A percentile compares a stretch with the other conserved stretches of the same genome.
phyloP scores from a whole-genome alignment of 208 protist species.

The Histomonas meleagridis region DNA sequence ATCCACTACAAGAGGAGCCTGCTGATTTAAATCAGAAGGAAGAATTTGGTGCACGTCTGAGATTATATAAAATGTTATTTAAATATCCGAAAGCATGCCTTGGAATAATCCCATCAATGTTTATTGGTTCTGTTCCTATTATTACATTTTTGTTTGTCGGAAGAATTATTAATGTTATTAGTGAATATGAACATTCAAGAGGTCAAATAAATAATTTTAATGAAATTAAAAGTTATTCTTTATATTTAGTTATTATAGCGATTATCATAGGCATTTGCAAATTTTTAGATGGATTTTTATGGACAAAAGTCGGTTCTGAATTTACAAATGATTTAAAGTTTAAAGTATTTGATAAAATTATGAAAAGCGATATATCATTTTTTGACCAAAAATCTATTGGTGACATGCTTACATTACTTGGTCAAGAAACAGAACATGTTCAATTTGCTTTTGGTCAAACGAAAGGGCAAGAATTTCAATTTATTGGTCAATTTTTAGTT shows the following conservation, averaged over 20 bases:
- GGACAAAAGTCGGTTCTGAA: neutral
- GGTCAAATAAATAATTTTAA: neutral
- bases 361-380: neutral
- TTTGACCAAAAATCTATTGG: constrained; percentile 10
- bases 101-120: neutral
- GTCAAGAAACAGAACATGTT: neutral
- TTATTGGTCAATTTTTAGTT: neutral
- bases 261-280: neutral
- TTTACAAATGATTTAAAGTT: neutral
- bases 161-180: neutral
- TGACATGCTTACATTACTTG: neutral
- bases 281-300: neutral
- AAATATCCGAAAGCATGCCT: too few relatives aligned
- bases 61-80: too few relatives aligned
- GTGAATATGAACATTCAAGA: neutral
- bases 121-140: neutral
- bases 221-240: neutral
- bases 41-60: too few relatives aligned
- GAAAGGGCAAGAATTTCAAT: neutral
- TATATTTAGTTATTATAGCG: neutral
- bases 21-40: too few relatives aligned
- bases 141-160: neutral
- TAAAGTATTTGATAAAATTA: neutral
- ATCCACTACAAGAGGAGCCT: too few relatives aligned
- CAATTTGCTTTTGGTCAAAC: neutral